phyloP scores from a whole-genome alignment of 257 asterid genomes.

The Primulina tabacum region DNA sequence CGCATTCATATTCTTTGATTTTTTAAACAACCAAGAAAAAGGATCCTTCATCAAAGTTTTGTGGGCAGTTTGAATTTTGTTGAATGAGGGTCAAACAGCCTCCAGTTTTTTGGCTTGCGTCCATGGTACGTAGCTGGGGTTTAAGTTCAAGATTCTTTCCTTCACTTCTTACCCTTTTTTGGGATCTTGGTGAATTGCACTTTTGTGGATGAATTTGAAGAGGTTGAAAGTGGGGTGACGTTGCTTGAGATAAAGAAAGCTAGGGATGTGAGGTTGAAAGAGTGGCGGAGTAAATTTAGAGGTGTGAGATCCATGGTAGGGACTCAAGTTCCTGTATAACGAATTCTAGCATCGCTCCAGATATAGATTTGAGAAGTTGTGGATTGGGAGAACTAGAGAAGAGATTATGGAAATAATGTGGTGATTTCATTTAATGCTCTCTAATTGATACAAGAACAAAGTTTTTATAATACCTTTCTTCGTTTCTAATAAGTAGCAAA shows the following conservation, averaged over 20 bases:
- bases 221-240: background rate
- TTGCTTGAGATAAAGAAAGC: background rate
- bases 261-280: background rate
- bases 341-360: background rate
- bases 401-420: background rate
- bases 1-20: background rate
- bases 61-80: slow-evolving; percentile 12
- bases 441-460: background rate
- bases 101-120: slow-evolving; percentile 1
- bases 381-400: background rate
- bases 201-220: too few relatives aligned
- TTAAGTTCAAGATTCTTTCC: background rate
- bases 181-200: background rate
- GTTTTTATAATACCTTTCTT: background rate
- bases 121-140: background rate
- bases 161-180: background rate
- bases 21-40: background rate
- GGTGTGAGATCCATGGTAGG: background rate
- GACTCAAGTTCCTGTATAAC: background rate
- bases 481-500: background rate
- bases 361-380: too few relatives aligned
- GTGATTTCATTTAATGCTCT: background rate
- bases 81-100: slow-evolving; percentile 17
- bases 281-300: background rate
- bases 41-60: background rate